phyloP scores from a whole-genome alignment of 192 early-diverging fungal genomes.

The Umbelopsis vinacea region DNA sequence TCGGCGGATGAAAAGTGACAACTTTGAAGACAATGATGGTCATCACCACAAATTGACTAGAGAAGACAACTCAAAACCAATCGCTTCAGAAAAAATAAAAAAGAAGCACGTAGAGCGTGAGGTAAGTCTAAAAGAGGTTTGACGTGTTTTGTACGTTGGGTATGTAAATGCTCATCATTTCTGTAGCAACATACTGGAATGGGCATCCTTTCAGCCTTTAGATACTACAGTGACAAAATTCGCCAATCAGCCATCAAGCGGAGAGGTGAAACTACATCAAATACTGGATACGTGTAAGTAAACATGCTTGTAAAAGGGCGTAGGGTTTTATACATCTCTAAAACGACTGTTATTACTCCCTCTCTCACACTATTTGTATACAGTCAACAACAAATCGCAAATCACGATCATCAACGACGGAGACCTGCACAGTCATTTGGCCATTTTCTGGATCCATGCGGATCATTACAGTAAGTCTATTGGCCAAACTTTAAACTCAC shows the following conservation, averaged over 20 bases:
- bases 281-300: conserved; percentile 44
- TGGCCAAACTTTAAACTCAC: not conserved
- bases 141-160: not conserved
- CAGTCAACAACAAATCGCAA: conserved; percentile 39
- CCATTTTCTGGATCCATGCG: conserved; percentile 54
- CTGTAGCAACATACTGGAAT: not conserved
- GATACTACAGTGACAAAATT: conserved; percentile 45
- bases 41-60: conserved; percentile 43
- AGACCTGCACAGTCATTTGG: conserved; percentile 55
- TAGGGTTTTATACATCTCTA: not conserved
- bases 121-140: not conserved
- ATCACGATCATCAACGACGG: conserved; percentile 29
- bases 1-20: conserved; percentile 10
- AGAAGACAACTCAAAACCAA: conserved; percentile 41
- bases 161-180: not conserved
- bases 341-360: not conserved
- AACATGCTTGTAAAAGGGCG: not conserved
- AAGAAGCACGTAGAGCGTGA: conserved; percentile 34
- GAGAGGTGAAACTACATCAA: conserved; percentile 7
- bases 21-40: conserved; percentile 7
- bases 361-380: not conserved
- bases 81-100: conserved; percentile 46
- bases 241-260: conserved; percentile 31
- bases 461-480: conserved; percentile 52
- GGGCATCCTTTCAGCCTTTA: conserved; percentile 40